These are phyloP conservation scores for Scytalidium lignicola DNA, from an alignment of 2,329 filamentous ascomycete genomes.

Conservation along the genomic window DNA sequence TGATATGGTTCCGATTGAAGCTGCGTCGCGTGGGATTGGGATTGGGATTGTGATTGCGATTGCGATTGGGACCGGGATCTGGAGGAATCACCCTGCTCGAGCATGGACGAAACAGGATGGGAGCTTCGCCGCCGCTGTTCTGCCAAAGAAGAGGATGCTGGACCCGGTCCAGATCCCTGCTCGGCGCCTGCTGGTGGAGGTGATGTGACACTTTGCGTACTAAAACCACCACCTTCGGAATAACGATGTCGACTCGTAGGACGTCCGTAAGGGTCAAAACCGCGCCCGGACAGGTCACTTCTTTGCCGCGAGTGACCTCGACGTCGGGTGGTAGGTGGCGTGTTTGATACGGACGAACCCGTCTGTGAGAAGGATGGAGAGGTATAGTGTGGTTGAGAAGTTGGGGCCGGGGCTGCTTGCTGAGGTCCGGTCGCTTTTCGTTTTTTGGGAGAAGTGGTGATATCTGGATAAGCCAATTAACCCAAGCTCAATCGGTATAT, in stretches of 20 bases:
- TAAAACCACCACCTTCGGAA: conserved; percentile 20
- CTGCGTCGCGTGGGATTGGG: conserved; percentile 11
- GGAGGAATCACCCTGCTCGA: conserved; percentile 22
- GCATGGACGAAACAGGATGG: conserved; percentile 24
- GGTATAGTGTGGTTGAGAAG: conserved; percentile 39
- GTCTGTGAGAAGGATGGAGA: conserved; percentile 53
- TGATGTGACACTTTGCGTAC: conserved; percentile 15
- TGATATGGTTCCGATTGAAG: conserved; percentile 16
- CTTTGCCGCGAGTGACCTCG: conserved; percentile 58
- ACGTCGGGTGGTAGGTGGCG: conserved; percentile 44
- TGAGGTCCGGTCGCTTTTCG: conserved; percentile 66
- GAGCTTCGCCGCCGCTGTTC: conserved; percentile 19
- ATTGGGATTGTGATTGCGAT: conserved; percentile 13
- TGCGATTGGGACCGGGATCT: conserved; percentile 15
- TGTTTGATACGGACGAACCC: conserved; percentile 46
- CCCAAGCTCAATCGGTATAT: conserved; percentile 31
- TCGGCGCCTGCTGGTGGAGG: conserved; percentile 10
- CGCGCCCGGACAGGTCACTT: conserved; percentile 50
- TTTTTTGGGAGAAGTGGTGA: conserved; percentile 76
- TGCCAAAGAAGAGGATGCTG: conserved; percentile 3
- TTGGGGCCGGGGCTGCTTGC: conserved; percentile 40
- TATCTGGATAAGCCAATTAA: conserved; percentile 40
- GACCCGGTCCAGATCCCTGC: conserved; percentile 10
- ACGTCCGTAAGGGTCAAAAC: conserved; percentile 30
- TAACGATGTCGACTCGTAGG: conserved; percentile 33